phyloP scores from a whole-genome alignment of 176 grass and related monocot species.

The Ensete ventricosum region DNA sequence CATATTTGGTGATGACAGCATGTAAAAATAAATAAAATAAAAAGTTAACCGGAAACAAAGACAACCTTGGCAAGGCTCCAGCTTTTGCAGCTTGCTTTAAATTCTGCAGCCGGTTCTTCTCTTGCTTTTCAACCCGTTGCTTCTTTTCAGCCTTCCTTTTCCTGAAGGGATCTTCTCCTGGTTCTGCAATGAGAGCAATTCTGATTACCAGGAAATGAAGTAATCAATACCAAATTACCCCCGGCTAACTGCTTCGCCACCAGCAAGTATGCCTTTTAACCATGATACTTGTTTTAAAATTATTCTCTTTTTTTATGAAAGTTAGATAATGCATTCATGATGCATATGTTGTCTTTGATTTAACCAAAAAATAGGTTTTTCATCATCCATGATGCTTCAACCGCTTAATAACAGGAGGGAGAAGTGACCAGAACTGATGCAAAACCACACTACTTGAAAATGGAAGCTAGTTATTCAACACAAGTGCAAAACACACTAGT shows the following conservation, averaged over 20 bases:
- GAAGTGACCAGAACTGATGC: background rate
- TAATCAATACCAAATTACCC: background rate
- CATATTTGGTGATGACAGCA: background rate
- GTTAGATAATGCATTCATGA: background rate
- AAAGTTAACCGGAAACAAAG: background rate
- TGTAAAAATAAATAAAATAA: too few species aligned
- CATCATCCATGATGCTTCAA: background rate
- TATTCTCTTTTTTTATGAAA: background rate
- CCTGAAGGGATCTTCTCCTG: slow-evolving; percentile 77
- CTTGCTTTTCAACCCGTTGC: slow-evolving; percentile 73
- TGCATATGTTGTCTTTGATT: background rate
- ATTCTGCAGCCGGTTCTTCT: slow-evolving; percentile 75
- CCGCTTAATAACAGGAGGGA: background rate
- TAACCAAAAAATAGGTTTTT: too few species aligned
- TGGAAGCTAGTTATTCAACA: background rate
- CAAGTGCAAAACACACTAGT: background rate
- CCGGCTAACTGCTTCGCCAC: background rate
- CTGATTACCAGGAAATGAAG: background rate
- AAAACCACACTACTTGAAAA: background rate
- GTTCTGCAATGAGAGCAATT: slow-evolving; percentile 32
- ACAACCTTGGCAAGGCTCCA: slow-evolving; percentile 77
- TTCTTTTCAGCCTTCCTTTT: slow-evolving; percentile 84
- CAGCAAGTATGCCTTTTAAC: background rate
- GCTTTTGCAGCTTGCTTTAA: slow-evolving; percentile 80
- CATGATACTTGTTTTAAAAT: background rate